phyloP scores from a whole-genome alignment of 768 basidiomycete species.

The Hericium erinaceus region DNA sequence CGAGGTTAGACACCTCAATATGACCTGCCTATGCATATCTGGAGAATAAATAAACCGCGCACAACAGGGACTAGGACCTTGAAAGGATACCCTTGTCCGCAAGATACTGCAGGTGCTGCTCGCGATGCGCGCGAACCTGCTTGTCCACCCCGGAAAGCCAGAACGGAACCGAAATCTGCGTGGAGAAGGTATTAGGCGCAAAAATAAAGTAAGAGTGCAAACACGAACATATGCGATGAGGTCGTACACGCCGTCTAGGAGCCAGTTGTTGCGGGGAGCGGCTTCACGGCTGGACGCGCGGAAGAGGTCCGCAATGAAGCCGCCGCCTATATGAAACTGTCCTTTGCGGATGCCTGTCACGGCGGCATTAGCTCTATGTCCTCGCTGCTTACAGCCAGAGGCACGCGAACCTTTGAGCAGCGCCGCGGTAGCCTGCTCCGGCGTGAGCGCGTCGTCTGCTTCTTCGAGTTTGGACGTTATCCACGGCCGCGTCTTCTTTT shows the following conservation, averaged over 20 bases:
- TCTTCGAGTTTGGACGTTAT: constrained; percentile 72
- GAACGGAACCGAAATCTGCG: background rate
- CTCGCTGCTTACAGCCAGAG: background rate
- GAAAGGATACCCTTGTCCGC: no score
- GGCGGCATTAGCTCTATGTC: background rate
- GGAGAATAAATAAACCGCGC: no score
- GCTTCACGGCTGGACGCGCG: background rate
- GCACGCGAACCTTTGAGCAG: background rate
- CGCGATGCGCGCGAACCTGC: background rate
- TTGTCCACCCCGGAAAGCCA: background rate
- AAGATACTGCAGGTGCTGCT: background rate
- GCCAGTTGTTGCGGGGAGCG: background rate
- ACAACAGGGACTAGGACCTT: no score
- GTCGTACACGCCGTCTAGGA: background rate
- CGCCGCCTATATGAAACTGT: background rate
- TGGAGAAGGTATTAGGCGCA: no score
- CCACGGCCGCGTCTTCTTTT: constrained; percentile 66
- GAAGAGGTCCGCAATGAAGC: background rate
- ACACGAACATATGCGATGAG: background rate
- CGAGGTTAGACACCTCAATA: no score
- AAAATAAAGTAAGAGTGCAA: no score
- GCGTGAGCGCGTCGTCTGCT: constrained; percentile 29
- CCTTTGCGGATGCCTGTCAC: background rate
- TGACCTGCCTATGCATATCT: no score
- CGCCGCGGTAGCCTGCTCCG: background rate